Evolutionary conservation across 345 rosid genomes (phyloP).

Genomic region (Combretum micranthum): DNA sequence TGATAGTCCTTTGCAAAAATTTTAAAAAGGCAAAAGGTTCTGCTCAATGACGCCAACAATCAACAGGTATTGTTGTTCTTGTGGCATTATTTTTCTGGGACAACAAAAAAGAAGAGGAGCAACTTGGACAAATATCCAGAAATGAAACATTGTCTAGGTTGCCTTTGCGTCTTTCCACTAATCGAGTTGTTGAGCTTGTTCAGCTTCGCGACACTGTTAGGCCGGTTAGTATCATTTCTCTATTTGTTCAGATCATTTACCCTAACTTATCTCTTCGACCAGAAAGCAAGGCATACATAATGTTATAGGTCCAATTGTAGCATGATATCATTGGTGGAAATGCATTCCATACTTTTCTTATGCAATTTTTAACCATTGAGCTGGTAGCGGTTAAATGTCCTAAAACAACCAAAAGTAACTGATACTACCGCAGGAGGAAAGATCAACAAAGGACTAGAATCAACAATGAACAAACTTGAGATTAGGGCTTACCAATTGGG

Average conservation of each 20-base stretch:
- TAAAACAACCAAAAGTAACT: no score
- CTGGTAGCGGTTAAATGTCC: no score
- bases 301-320: no score
- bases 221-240: conserved; percentile 51
- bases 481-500: no score
- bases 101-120: conserved; percentile 95
- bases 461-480: no score
- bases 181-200: conserved; percentile 87
- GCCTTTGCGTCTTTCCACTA: conserved; percentile 86
- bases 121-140: conserved; percentile 79
- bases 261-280: not conserved
- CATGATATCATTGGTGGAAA: no score
- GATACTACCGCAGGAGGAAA: no score
- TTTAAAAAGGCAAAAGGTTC: conserved; percentile 7
- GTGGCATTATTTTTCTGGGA: conserved; percentile 80
- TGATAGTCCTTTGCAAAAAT: conserved; percentile 1
- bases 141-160: conserved; percentile 89
- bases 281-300: not conserved
- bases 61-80: conserved; percentile 73
- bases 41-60: conserved; percentile 52
- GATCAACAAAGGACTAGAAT: no score
- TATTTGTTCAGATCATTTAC: conserved; percentile 1
- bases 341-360: no score
- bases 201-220: conserved; percentile 90
- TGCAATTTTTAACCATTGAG: no score